Percentiles rank a stretch among this genome's conserved stretches.
Conservation (phyloP, 2,329 filamentous ascomycete genomes). For the Biscogniauxia sp. region DNA sequence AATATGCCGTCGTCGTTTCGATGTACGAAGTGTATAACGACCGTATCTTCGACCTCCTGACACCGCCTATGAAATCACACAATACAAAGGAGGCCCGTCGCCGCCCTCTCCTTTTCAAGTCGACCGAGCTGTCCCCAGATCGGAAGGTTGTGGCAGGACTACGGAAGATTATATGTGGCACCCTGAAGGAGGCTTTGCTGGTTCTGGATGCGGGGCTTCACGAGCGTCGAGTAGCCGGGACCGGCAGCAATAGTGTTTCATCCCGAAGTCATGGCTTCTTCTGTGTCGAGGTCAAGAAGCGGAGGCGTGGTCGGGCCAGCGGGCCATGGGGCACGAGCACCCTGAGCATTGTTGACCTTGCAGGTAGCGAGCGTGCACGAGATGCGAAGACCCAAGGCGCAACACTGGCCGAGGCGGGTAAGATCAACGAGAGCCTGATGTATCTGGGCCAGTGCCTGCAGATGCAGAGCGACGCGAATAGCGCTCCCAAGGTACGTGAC, state of each 20-base stretch:
- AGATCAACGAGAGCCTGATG: constrained; percentile 98
- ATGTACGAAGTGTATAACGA: constrained; percentile 99
- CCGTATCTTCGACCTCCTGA: constrained; percentile 90
- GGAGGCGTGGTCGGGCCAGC: constrained; percentile 47
- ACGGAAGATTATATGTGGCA: constrained; percentile 83
- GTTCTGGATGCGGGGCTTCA: constrained; percentile 87
- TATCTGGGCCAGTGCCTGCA: constrained; percentile 96
- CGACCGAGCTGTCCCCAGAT: constrained; percentile 82
- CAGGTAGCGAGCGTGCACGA: constrained; percentile 87
- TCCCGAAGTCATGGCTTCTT: constrained; percentile 96
- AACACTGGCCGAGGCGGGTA: constrained; percentile 90
- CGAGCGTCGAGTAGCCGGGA: constrained; percentile 84
- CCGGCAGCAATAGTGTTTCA: constrained; percentile 87
- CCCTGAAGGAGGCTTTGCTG: constrained; percentile 78
- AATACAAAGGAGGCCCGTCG: constrained; percentile 69
- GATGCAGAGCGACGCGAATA: constrained; percentile 81
- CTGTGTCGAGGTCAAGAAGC: constrained; percentile 90
- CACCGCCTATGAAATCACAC: constrained; percentile 56
- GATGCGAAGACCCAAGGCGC: constrained; percentile 92
- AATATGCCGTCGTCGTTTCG: constrained; percentile 86
- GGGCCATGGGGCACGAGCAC: constrained; percentile 72
- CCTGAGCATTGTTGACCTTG: constrained; percentile 86
- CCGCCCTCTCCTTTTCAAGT: constrained; percentile 86
- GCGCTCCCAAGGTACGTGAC: constrained; percentile 64
- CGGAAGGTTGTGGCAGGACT: constrained; percentile 93